Evolutionary conservation across 2,329 filamentous ascomycete genomes (phyloP), one percentile per base, ranked within the genome.

Genomic region (Aureobasidium namibiae): DNA sequence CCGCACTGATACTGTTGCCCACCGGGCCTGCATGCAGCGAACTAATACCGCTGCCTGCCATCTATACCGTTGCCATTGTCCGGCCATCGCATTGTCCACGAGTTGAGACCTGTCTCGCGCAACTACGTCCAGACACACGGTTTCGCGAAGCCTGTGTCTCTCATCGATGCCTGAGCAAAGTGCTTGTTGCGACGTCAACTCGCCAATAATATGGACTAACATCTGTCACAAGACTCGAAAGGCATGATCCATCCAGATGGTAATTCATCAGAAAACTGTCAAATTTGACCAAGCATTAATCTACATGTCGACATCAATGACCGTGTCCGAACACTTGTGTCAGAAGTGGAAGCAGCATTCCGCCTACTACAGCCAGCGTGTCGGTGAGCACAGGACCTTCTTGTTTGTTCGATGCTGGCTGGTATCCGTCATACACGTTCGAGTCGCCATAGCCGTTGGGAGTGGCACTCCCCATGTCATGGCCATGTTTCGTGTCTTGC

Each of bases 291-390:
- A 14, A 45, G 38, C 29, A 11, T 8, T 18, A 39, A 39, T 57
- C 23, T 54, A 54, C 16, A 13, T 31, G 36, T 14, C 26, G 24
- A 54, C 8, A 54, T 57, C 31, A 72, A 68, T 90, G 86, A 67
- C 87, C 85, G 70, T 92, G 88, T 2, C 89, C 89, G 64, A 91
- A 82, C 10, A 56, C 29, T 66, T 91, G 88, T 21, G 88, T 90
- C 42, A 92, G 73, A 41, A 92, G 78, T 14, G 89, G 89, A 57
- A 94, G 71, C 57, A 92, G 72, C 88, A 94, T 92, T 63, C 89
- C 89, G 26, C 79, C 80, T 14, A 91, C 81, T 3, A 87, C 88
- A 13, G 84, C 84, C 56, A 90, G 67, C 0, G 86, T 89, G 67
- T 90, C 67, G 34, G 64, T 63, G 52, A 69, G 58, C 24, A 42